A percentile compares a stretch with the other conserved stretches of the same genome.
Conservation (phyloP, 2,329 filamentous ascomycete species). For the Polychaeton citri region DNA sequence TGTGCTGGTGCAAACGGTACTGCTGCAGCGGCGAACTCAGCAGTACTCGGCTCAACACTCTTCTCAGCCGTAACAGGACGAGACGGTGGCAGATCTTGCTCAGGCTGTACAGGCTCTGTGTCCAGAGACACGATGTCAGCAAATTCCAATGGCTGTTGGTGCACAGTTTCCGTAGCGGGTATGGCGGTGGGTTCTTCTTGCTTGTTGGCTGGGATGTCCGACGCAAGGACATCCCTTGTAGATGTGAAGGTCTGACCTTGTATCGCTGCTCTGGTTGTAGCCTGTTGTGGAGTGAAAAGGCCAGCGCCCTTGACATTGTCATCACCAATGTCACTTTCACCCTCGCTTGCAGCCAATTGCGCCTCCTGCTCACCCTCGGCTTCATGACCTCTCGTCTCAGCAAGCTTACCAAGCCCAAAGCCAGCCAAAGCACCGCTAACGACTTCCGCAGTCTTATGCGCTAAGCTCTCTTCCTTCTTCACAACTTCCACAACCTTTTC, state of each 20-base stretch:
- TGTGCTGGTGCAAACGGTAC: too few relatives aligned
- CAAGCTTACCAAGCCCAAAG: conserved; percentile 18
- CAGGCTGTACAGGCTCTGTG: neutral
- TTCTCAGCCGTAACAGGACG: neutral
- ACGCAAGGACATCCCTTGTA: too few relatives aligned
- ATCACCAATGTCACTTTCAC: neutral
- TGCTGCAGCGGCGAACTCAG: too few relatives aligned
- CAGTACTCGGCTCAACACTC: too few relatives aligned
- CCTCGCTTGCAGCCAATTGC: too few relatives aligned
- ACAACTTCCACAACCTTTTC: conserved; percentile 7
- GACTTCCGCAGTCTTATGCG: conserved; percentile 15
- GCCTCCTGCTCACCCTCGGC: conserved; percentile 3
- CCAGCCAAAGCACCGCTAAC: conserved; percentile 20
- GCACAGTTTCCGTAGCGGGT: too few relatives aligned
- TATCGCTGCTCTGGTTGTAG: too few relatives aligned
- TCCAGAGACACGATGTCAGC: neutral
- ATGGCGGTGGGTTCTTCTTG: neutral
- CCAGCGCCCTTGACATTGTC: neutral
- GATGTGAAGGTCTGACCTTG: too few relatives aligned
- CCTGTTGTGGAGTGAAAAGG: too few relatives aligned
- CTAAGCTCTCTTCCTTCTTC: conserved; percentile 6
- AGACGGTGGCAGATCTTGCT: neutral
- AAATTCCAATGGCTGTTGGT: neutral
- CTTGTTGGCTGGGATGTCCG: too few relatives aligned
- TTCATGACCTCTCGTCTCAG: conserved; percentile 3